Percentiles rank a stretch among this genome's conserved stretches.
phyloP scores from a whole-genome alignment of 805 yeast species.

The Kluyveromyces aestuarii region DNA sequence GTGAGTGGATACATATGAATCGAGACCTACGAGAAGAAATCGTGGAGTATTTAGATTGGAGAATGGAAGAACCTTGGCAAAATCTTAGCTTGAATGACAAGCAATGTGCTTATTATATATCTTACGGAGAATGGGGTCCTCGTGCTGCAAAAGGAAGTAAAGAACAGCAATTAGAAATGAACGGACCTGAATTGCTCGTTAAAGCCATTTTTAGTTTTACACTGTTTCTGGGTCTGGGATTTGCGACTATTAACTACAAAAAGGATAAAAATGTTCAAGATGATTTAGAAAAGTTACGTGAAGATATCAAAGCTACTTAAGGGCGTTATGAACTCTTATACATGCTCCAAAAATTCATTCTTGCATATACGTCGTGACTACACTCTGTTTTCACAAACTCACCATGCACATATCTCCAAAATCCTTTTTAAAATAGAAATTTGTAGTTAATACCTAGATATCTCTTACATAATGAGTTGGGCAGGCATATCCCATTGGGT shows the following conservation, averaged over 20 bases:
- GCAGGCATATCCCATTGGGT: conserved; percentile 84
- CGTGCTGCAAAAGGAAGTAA: conserved; percentile 13
- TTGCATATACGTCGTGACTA: not conserved
- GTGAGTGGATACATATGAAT: conserved; percentile 27
- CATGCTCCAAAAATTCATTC: not conserved
- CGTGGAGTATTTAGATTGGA: conserved; percentile 28
- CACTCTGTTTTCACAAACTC: not conserved
- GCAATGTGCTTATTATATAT: conserved; percentile 27
- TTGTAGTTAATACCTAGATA: conserved; percentile 16
- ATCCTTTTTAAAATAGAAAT: not conserved
- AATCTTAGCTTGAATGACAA: conserved; percentile 21
- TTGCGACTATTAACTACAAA: conserved; percentile 12
- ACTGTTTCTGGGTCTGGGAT: conserved; percentile 14
- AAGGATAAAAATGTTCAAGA: conserved; percentile 11
- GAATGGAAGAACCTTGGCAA: conserved; percentile 28
- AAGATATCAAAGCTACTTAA: not conserved
- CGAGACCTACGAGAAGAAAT: conserved; percentile 29
- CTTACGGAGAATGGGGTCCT: conserved; percentile 34
- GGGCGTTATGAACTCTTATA: not conserved
- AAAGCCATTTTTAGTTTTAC: conserved; percentile 17
- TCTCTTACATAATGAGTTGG: conserved; percentile 77
- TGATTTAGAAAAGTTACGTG: conserved; percentile 3
- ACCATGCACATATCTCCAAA: not conserved
- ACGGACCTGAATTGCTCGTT: conserved; percentile 10
- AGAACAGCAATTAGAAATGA: conserved; percentile 6